Conservation (phyloP, 768 basidiomycete species). For the Psilocybe azurescens region DNA sequence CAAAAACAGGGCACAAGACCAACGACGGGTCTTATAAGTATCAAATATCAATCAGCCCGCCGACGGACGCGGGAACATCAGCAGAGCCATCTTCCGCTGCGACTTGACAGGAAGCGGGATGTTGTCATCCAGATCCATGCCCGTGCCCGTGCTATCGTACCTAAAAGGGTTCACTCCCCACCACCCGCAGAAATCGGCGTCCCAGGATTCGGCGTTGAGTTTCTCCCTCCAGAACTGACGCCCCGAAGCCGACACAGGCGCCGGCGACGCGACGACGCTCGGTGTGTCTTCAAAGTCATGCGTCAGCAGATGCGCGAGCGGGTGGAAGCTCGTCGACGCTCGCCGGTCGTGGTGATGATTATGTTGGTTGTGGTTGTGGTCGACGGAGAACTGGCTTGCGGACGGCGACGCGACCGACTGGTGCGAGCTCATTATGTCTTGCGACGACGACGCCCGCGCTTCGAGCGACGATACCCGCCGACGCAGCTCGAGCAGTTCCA, state of each 20-base stretch:
- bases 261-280: background rate
- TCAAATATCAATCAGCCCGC: background rate
- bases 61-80: conserved; percentile 17
- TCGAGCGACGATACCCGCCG: conserved; percentile 21
- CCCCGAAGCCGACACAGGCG: conserved; percentile 3
- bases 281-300: conserved; percentile 14
- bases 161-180: background rate
- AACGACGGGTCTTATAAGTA: background rate
- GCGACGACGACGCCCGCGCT: conserved; percentile 1
- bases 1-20: background rate
- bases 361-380: background rate
- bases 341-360: background rate
- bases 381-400: background rate
- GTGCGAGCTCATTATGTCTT: background rate
- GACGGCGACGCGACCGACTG: background rate
- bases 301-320: conserved; percentile 16
- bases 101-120: conserved; percentile 26
- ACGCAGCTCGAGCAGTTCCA: conserved; percentile 20
- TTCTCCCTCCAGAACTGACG: conserved; percentile 13
- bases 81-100: conserved; percentile 24
- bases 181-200: conserved; percentile 15
- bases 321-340: conserved; percentile 11
- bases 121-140: conserved; percentile 19
- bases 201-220: conserved; percentile 18
- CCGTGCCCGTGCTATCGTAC: conserved; percentile 4